Conservation (phyloP, 306 rosid genomes). For the Rubus parviflorus region DNA sequence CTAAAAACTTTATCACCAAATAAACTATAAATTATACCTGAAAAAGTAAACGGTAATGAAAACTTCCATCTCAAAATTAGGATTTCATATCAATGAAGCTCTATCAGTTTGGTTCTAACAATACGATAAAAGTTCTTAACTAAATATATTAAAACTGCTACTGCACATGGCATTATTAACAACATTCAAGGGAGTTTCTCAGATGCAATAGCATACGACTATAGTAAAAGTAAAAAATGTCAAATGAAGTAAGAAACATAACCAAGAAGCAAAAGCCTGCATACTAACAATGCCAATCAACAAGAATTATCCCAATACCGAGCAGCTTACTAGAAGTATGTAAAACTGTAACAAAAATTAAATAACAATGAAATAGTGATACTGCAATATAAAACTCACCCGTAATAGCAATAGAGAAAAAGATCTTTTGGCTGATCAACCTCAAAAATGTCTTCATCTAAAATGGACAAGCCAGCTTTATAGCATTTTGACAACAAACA, state of each 20-base stretch:
- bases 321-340: background rate
- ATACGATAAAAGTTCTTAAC: too few relatives aligned
- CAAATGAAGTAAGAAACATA: background rate
- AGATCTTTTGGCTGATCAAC: slow-evolving; percentile 90
- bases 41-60: background rate
- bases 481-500: slow-evolving; percentile 84
- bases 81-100: too few relatives aligned
- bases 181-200: background rate
- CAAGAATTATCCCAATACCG: background rate
- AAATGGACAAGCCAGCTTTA: slow-evolving; percentile 73
- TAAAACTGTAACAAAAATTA: background rate
- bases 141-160: background rate
- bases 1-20: background rate
- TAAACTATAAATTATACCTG: too few relatives aligned
- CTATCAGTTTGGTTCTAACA: too few relatives aligned
- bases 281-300: background rate
- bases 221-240: background rate
- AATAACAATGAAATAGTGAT: slow-evolving; percentile 9
- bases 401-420: slow-evolving; percentile 90
- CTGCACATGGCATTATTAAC: background rate
- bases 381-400: slow-evolving; percentile 46
- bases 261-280: background rate
- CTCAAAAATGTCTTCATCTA: slow-evolving; percentile 71
- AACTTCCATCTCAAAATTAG: background rate
- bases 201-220: background rate